Conservation (phyloP, 345 rosid species). For the Murraya koenigii region DNA sequence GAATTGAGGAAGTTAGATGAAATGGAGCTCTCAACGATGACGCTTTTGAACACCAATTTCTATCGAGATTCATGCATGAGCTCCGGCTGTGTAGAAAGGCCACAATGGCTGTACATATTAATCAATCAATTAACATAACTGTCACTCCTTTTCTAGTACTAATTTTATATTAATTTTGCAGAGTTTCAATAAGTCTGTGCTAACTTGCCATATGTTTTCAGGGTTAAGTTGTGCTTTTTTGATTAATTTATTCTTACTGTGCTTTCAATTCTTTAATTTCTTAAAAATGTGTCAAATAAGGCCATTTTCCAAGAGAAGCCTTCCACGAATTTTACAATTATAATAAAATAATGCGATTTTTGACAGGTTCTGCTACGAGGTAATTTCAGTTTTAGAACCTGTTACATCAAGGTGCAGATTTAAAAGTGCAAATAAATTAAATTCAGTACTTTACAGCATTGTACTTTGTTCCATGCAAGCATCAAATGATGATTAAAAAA, state of each 20-base stretch:
- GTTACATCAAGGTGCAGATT: conserved; percentile 14
- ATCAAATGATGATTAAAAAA: neutral
- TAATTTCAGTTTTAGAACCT: conserved; percentile 15
- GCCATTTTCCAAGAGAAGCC: neutral
- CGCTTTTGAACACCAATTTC: conserved; percentile 13
- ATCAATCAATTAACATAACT: neutral
- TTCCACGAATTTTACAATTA: neutral
- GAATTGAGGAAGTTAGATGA: conserved; percentile 30
- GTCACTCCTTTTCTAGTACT: conserved; percentile 1
- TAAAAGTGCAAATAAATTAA: conserved; percentile 10
- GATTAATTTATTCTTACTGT: neutral
- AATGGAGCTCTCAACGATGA: conserved; percentile 48
- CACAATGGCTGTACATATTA: neutral
- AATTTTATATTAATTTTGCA: neutral
- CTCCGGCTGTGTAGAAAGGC: neutral
- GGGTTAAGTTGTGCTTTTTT: conserved; percentile 1
- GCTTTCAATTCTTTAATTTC: neutral
- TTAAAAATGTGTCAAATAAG: neutral
- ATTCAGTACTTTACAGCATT: neutral
- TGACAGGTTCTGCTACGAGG: neutral
- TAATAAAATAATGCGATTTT: neutral
- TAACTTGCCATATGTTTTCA: conserved; percentile 9
- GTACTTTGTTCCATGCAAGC: neutral
- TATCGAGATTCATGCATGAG: conserved; percentile 25
- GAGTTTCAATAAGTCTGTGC: neutral